Conservation (phyloP, 257 asterid species). For the Solanum phureja region DNA sequence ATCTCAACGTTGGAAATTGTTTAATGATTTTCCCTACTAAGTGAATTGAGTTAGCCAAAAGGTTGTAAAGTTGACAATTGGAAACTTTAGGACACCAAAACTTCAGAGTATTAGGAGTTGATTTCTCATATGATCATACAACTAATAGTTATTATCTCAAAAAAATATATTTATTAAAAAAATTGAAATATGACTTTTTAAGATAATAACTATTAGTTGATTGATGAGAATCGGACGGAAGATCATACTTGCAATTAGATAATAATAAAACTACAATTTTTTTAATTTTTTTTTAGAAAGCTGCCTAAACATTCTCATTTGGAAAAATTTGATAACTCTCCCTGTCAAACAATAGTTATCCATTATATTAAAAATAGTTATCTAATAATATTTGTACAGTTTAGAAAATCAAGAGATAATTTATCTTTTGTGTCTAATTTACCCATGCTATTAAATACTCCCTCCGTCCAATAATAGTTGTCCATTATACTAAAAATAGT, state of each 20-base stretch:
- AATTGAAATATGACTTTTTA: not conserved
- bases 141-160: no score
- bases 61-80: not conserved
- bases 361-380: no score
- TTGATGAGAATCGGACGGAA: not conserved
- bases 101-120: not conserved
- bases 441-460: not conserved
- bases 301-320: not conserved
- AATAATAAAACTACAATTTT: not conserved
- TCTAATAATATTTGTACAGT: no score
- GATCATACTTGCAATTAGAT: not conserved
- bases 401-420: no score
- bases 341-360: no score
- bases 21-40: not conserved
- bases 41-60: not conserved
- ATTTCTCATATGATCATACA: not conserved
- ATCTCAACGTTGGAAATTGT: not conserved
- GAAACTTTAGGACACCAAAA: not conserved
- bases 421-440: no score
- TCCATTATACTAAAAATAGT: not conserved
- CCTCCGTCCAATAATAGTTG: no score
- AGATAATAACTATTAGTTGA: not conserved
- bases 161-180: no score
- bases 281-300: not conserved
- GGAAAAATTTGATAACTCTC: not conserved